Percentiles rank a stretch among this genome's conserved stretches.
phyloP scores from a whole-genome alignment of 2,329 filamentous ascomycete genomes.

The Colletotrichum sp. region DNA sequence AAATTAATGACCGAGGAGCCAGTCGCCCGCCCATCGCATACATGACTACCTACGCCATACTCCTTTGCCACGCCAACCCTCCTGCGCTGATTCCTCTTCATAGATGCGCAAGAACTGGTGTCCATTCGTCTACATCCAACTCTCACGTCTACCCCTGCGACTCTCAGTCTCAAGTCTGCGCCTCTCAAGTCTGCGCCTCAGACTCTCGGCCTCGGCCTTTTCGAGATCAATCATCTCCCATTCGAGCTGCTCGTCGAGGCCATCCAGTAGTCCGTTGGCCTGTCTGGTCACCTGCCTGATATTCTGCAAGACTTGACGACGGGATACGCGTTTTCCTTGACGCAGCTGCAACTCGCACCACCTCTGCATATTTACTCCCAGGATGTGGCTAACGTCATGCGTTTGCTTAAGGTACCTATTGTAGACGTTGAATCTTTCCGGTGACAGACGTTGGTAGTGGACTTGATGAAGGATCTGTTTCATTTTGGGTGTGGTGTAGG shows the following conservation, averaged over 20 bases:
- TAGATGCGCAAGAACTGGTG: background rate
- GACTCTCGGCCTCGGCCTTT: background rate
- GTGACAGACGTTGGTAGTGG: background rate
- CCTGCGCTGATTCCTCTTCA: background rate
- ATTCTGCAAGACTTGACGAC: background rate
- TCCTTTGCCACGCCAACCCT: background rate
- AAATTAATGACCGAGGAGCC: no score
- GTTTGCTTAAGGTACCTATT: background rate
- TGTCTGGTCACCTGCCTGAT: background rate
- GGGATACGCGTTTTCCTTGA: background rate
- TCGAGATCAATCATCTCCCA: background rate
- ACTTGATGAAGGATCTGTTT: background rate
- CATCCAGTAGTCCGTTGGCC: background rate
- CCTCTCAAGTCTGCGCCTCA: background rate
- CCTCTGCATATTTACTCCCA: background rate
- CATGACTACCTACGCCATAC: no score
- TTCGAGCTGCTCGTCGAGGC: background rate
- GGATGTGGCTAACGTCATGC: background rate
- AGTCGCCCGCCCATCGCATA: no score
- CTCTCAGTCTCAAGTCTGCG: background rate
- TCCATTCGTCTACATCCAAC: background rate
- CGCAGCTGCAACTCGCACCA: background rate
- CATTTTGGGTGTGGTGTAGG: background rate
- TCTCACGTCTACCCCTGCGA: background rate
- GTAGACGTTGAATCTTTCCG: background rate